Conservation (phyloP, 805 yeast genomes). For the Starmerella apicola region DNA sequence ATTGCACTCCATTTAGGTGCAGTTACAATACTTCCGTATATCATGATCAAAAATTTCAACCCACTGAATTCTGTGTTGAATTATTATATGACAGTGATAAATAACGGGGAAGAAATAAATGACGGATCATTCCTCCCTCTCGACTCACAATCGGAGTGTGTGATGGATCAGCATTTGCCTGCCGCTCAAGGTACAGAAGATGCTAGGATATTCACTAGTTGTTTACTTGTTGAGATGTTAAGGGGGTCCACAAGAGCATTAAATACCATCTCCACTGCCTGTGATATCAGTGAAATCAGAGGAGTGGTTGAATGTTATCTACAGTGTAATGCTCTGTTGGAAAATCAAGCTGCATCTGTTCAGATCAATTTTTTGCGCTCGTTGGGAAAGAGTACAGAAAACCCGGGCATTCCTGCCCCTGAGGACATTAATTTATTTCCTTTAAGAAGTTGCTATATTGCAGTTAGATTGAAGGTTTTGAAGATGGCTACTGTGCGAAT, state of each 20-base stretch:
- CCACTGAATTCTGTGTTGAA: constrained; percentile 5
- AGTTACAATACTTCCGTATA: constrained; percentile 13
- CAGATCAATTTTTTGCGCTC: constrained; percentile 4
- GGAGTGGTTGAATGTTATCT: constrained; percentile 3
- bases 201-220: constrained; percentile 3
- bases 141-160: background rate
- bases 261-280: constrained; percentile 1
- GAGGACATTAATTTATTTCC: constrained; percentile 10
- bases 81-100: constrained; percentile 4
- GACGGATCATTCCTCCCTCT: background rate
- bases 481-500: constrained; percentile 7
- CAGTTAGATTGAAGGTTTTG: constrained; percentile 7
- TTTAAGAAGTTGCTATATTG: constrained; percentile 5
- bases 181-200: no score
- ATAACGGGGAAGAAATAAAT: background rate
- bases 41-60: constrained; percentile 5
- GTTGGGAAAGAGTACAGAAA: background rate
- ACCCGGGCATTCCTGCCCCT: constrained; percentile 1
- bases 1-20: constrained; percentile 6
- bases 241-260: constrained; percentile 3
- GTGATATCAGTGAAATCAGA: constrained; percentile 6
- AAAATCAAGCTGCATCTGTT: constrained; percentile 3
- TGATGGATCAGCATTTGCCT: background rate
- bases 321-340: constrained; percentile 2
- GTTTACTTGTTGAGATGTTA: constrained; percentile 9